Evolutionary conservation across 2,329 filamentous ascomycete species (phyloP).

Genomic region (Aspergillus sp.): DNA sequence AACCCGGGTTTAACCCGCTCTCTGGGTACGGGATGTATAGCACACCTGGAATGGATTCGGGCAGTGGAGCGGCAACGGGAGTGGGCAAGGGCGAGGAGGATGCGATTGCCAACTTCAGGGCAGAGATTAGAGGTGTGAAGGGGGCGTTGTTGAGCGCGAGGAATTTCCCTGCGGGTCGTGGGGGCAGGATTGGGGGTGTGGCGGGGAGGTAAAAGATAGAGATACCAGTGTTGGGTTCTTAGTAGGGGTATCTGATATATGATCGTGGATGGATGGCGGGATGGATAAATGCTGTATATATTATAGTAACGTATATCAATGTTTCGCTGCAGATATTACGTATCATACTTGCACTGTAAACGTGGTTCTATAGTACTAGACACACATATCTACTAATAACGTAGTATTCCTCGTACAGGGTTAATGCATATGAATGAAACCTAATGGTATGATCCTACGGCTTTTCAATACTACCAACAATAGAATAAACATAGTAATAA

Average conservation of each 20-base stretch:
- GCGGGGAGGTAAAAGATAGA: conserved; percentile 3
- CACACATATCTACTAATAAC: too few species aligned
- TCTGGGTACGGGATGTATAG: conserved; percentile 39
- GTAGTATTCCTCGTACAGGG: too few species aligned
- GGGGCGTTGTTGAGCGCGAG: conserved; percentile 64
- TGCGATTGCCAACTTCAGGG: conserved; percentile 59
- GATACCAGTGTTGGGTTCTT: too few species aligned
- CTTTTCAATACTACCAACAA: background rate
- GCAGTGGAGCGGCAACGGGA: conserved; percentile 23
- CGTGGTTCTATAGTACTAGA: too few species aligned
- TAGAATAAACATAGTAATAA: conserved; percentile 18
- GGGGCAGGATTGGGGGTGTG: conserved; percentile 27
- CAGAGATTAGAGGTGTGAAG: conserved; percentile 64
- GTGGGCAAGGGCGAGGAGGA: conserved; percentile 54
- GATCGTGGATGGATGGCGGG: too few species aligned
- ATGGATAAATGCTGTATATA: too few species aligned
- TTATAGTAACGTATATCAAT: too few species aligned
- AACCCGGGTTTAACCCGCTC: conserved; percentile 30
- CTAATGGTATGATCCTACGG: background rate
- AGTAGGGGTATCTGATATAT: too few species aligned
- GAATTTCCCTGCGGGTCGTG: conserved; percentile 55
- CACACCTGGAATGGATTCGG: conserved; percentile 30
- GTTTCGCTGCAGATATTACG: too few species aligned
- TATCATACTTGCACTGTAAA: too few species aligned
- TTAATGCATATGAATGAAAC: too few species aligned